Conservation (phyloP, 768 basidiomycete species). For the Calvatia gigantea region DNA sequence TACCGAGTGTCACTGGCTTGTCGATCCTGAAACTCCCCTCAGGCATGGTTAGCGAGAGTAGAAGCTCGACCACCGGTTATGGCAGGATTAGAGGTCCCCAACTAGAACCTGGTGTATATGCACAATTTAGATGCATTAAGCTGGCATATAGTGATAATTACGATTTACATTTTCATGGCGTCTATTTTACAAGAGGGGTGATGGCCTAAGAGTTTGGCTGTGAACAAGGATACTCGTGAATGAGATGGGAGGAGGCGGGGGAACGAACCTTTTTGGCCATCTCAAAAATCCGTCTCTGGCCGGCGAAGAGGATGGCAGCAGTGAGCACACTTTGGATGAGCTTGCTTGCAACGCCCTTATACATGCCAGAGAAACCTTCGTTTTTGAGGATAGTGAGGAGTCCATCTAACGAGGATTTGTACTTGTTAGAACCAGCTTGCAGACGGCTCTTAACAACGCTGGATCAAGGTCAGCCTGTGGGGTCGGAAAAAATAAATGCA, state of each 20-base stretch:
- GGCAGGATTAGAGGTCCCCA: background rate
- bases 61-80: background rate
- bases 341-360: slow-evolving; percentile 86
- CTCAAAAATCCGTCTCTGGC: slow-evolving; percentile 81
- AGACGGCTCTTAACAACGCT: slow-evolving; percentile 77
- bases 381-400: slow-evolving; percentile 72
- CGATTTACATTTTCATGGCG: background rate
- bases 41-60: background rate
- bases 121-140: background rate
- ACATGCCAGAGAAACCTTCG: slow-evolving; percentile 81
- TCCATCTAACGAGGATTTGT: slow-evolving; percentile 75
- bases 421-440: slow-evolving; percentile 72
- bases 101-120: background rate
- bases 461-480: background rate
- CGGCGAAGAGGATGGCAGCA: slow-evolving; percentile 89
- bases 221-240: no score
- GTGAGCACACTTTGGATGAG: slow-evolving; percentile 90
- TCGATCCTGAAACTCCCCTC: background rate
- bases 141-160: background rate
- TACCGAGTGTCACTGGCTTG: no score
- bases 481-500: background rate
- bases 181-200: slow-evolving; percentile 11
- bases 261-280: slow-evolving; percentile 49
- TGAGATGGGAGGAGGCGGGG: background rate
- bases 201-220: slow-evolving; percentile 6